A percentile compares a stretch with the other conserved stretches of the same genome.
phyloP scores from a whole-genome alignment of 768 basidiomycete species.

The Tulasnella sp. region DNA sequence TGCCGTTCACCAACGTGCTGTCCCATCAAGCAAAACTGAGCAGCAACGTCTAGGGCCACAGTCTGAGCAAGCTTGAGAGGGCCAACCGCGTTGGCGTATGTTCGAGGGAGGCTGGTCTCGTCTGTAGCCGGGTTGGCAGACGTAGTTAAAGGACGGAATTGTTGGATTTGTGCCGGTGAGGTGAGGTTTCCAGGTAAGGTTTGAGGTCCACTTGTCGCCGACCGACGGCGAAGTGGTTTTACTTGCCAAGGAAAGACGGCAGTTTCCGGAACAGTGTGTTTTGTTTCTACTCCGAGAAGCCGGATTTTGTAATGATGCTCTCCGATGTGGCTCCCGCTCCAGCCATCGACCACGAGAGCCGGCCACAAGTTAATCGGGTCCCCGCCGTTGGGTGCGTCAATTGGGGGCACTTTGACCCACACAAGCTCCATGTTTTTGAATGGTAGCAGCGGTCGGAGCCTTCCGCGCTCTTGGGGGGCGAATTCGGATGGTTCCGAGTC shows the following conservation, averaged over 20 bases:
- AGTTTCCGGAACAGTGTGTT: not conserved
- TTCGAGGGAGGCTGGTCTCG: not conserved
- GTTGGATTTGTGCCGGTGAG: not conserved
- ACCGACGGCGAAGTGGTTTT: not conserved
- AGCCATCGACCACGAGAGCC: not conserved
- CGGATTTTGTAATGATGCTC: not conserved
- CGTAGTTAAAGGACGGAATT: not conserved
- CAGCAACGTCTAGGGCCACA: not conserved
- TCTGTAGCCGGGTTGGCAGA: not conserved
- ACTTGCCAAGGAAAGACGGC: not conserved
- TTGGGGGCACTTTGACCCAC: not conserved
- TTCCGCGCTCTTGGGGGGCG: not conserved
- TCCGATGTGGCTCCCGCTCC: not conserved
- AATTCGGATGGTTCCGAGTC: not conserved
- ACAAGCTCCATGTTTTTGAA: constrained; percentile 13
- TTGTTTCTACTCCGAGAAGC: not conserved
- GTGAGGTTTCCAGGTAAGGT: not conserved
- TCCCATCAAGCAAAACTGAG: not conserved
- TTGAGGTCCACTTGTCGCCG: not conserved
- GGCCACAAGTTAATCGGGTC: not conserved
- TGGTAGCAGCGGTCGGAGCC: not conserved
- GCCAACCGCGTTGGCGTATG: not conserved
- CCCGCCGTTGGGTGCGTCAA: not conserved
- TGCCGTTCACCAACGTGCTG: not conserved
- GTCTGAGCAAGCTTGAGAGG: not conserved